Percentiles rank a stretch among this genome's conserved stretches.
Conservation (phyloP, 2,329 filamentous ascomycete genomes). For the Neurospora crassa region DNA sequence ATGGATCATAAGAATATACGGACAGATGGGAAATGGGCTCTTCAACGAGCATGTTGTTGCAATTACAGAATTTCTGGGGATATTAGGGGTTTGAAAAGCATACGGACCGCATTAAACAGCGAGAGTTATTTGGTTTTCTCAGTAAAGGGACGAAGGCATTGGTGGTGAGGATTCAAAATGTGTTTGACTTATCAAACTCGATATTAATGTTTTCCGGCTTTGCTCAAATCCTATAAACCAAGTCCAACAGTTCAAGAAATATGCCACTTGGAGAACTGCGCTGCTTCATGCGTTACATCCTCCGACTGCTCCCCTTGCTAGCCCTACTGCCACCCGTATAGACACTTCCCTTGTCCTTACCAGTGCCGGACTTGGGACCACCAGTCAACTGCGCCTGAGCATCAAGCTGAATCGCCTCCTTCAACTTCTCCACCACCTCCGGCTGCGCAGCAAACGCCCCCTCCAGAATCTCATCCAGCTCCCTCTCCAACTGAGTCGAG, state of each 20-base stretch:
- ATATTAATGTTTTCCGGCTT: not conserved
- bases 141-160: not conserved
- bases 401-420: conserved; percentile 51
- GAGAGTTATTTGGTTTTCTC: not conserved
- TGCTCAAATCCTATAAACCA: not conserved
- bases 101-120: not conserved
- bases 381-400: conserved; percentile 34
- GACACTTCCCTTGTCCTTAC: conserved; percentile 8
- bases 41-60: not conserved
- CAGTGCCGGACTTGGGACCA: not conserved
- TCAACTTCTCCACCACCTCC: conserved; percentile 49
- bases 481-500: conserved; percentile 42
- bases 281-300: not conserved
- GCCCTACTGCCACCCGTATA: conserved; percentile 1
- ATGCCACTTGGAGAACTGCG: not conserved
- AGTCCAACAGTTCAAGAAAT: not conserved
- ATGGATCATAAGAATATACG: not conserved
- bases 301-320: not conserved
- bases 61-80: not conserved
- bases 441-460: conserved; percentile 50
- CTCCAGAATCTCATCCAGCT: conserved; percentile 46
- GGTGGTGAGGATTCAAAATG: not conserved
- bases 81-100: not conserved
- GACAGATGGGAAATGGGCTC: not conserved
- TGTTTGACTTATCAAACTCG: not conserved